phyloP scores from a whole-genome alignment of 2,329 filamentous ascomycete species.

The Taxawa tesnikishii region DNA sequence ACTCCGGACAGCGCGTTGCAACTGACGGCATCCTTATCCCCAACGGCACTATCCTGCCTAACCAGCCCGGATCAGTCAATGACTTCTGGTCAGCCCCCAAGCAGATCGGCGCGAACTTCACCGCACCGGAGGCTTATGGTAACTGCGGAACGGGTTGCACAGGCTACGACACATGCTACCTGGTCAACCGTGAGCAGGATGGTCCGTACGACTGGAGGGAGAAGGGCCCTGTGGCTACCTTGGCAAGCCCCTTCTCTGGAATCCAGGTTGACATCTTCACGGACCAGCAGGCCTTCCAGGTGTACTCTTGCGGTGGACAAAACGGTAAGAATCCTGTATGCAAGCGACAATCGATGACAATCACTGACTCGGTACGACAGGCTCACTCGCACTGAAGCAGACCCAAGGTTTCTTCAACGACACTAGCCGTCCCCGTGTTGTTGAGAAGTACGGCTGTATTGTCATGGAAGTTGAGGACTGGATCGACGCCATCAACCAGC shows the following conservation, averaged over 20 bases:
- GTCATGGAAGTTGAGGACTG: constrained; percentile 89
- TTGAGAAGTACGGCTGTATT: constrained; percentile 68
- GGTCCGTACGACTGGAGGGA: constrained; percentile 52
- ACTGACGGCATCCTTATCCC: constrained; percentile 45
- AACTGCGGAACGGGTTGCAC: constrained; percentile 76
- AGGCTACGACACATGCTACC: constrained; percentile 71
- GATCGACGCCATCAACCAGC: constrained; percentile 89
- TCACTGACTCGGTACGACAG: constrained; percentile 18
- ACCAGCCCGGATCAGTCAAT: constrained; percentile 55
- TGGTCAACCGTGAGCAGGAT: constrained; percentile 49
- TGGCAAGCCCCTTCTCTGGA: constrained; percentile 65
- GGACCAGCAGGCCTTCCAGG: constrained; percentile 78
- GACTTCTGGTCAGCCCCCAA: constrained; percentile 77
- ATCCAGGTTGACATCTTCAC: constrained; percentile 72
- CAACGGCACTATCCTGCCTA: constrained; percentile 51
- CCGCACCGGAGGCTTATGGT: constrained; percentile 47
- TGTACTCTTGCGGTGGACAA: constrained; percentile 72
- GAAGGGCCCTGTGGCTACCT: constrained; percentile 46
- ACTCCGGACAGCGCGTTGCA: constrained; percentile 55
- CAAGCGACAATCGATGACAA: constrained; percentile 5
- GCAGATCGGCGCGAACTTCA: constrained; percentile 60
- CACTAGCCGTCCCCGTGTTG: constrained; percentile 44
- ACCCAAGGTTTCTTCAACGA: constrained; percentile 53
- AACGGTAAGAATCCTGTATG: constrained; percentile 43
- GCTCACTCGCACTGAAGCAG: constrained; percentile 51